Percentiles rank a stretch among this genome's conserved stretches.
Conservation (phyloP, 2,329 filamentous ascomycete genomes). For the Diaporthe humulicola region DNA sequence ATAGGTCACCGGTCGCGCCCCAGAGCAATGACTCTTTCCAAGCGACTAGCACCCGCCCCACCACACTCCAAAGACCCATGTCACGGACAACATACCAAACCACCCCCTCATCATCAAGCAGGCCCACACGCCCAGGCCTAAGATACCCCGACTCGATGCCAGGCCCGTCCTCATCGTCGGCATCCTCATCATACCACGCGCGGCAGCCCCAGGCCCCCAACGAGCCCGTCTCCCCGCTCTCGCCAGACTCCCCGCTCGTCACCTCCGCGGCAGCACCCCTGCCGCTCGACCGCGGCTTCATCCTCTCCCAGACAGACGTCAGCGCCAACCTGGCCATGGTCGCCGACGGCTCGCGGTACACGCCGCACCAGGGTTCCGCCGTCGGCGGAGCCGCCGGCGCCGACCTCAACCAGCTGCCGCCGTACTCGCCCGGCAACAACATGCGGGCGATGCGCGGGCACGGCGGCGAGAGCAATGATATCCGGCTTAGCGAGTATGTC, state of each 20-base stretch:
- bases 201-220: not conserved
- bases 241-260: not conserved
- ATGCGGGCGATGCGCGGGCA: constrained; percentile 50
- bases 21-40: not conserved
- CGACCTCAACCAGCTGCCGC: constrained; percentile 35
- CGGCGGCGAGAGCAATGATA: constrained; percentile 51
- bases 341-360: constrained; percentile 48
- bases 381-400: too few relatives aligned
- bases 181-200: not conserved
- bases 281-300: constrained; percentile 8
- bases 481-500: constrained; percentile 53
- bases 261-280: not conserved
- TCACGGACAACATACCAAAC: not conserved
- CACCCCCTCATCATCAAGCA: not conserved
- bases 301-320: constrained; percentile 38
- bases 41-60: not conserved
- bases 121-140: not conserved
- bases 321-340: constrained; percentile 49
- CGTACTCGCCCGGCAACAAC: constrained; percentile 44
- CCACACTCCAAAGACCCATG: not conserved
- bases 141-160: not conserved
- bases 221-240: constrained; percentile 17
- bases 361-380: constrained; percentile 35
- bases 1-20: not conserved
- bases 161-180: constrained; percentile 9